Percentiles rank a stretch among this genome's conserved stretches.
phyloP scores from a whole-genome alignment of 805 yeast species.

The Saccharomyces eubayanus region DNA sequence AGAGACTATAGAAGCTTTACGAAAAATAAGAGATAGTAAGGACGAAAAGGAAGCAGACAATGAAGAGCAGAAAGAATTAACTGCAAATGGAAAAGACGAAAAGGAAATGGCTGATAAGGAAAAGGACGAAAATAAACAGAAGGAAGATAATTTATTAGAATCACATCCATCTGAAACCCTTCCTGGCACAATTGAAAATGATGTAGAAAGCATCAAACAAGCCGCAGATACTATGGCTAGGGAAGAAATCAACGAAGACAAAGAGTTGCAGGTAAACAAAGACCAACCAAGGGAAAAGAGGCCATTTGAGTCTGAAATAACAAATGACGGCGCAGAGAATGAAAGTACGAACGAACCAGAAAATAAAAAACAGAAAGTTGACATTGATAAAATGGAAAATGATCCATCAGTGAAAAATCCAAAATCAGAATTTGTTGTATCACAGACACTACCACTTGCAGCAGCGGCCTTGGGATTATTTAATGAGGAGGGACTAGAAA shows the following conservation, averaged over 20 bases:
- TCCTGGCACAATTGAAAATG: neutral
- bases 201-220: neutral
- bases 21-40: constrained; percentile 9
- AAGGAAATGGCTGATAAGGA: neutral
- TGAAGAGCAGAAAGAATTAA: neutral
- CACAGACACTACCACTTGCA: constrained; percentile 59
- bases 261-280: neutral
- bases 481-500: constrained; percentile 53
- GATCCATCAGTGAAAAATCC: constrained; percentile 62
- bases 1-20: constrained; percentile 12
- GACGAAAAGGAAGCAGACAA: constrained; percentile 5
- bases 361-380: constrained; percentile 12
- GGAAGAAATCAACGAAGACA: neutral
- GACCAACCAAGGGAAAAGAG: neutral
- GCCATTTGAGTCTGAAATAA: constrained; percentile 5
- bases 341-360: constrained; percentile 4
- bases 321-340: constrained; percentile 11
- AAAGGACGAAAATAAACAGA: neutral
- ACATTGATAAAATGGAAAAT: constrained; percentile 34
- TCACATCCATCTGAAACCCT: neutral
- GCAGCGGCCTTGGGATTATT: constrained; percentile 60
- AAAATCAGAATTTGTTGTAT: constrained; percentile 62
- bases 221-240: neutral
- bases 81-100: neutral
- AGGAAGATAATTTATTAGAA: neutral